These are phyloP conservation scores for Gynochthodes officinalis DNA, from an alignment of 257 asterid genomes.

Conservation along the genomic window DNA sequence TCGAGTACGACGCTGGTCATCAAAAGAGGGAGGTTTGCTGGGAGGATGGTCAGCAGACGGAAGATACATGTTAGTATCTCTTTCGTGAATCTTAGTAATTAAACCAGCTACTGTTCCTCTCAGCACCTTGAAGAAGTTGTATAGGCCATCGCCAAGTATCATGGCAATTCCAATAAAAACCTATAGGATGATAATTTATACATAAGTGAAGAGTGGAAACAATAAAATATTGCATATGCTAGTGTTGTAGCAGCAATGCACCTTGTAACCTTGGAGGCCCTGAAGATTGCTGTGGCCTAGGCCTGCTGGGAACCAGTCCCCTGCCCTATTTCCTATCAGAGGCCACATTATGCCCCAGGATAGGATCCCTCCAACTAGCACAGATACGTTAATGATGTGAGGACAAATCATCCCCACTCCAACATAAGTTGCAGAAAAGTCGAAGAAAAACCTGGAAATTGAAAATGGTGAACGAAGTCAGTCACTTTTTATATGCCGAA, in stretches of 20 bases:
- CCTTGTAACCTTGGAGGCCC: slow-evolving; percentile 66
- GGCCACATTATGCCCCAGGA: slow-evolving; percentile 93
- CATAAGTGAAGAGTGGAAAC: not conserved
- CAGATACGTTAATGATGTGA: slow-evolving; percentile 47
- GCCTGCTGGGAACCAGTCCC: slow-evolving; percentile 53
- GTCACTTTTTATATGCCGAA: not conserved
- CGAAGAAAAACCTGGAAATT: slow-evolving; percentile 58
- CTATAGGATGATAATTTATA: slow-evolving; percentile 8
- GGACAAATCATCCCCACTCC: slow-evolving; percentile 88
- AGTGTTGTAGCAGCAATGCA: not conserved
- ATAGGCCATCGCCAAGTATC: slow-evolving; percentile 73
- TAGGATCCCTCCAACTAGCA: slow-evolving; percentile 56
- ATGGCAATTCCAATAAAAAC: slow-evolving; percentile 58
- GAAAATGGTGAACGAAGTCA: not conserved
- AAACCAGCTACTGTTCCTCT: slow-evolving; percentile 40
- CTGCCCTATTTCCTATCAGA: slow-evolving; percentile 40
- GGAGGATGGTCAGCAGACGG: slow-evolving; percentile 26
- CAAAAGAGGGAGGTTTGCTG: slow-evolving; percentile 25
- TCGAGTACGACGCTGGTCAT: slow-evolving; percentile 42
- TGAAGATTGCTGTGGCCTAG: slow-evolving; percentile 32
- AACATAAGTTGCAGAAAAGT: slow-evolving; percentile 71
- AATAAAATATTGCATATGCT: not conserved
- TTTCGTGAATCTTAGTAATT: slow-evolving; percentile 25
- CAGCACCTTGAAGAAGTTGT: slow-evolving; percentile 61
- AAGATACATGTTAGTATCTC: slow-evolving; percentile 27